Conservation (phyloP, 306 rosid species). For the Mucuna pruriens region DNA sequence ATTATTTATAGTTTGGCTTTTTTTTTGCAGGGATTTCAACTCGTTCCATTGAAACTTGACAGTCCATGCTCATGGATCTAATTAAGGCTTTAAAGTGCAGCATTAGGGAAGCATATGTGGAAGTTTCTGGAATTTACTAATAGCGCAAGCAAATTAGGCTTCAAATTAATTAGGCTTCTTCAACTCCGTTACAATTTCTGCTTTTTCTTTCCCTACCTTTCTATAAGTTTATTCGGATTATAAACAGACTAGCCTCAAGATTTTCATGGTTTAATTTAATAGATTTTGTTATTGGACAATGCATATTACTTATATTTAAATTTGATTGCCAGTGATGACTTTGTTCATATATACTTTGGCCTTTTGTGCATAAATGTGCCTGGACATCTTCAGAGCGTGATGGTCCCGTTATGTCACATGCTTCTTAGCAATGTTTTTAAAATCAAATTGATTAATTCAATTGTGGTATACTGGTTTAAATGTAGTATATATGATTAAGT, state of each 20-base stretch:
- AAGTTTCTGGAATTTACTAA: slow-evolving; percentile 38
- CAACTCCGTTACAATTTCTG: slow-evolving; percentile 15
- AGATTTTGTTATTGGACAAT: slow-evolving; percentile 36
- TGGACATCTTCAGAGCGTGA: background rate
- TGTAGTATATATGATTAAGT: background rate
- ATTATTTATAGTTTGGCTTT: background rate
- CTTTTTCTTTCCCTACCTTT: background rate
- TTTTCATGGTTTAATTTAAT: slow-evolving; percentile 42
- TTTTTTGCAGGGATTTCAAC: slow-evolving; percentile 47
- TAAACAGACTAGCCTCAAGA: slow-evolving; percentile 30
- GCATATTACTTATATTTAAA: slow-evolving; percentile 23
- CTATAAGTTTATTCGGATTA: slow-evolving; percentile 25
- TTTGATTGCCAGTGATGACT: background rate
- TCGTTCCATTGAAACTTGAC: slow-evolving; percentile 32
- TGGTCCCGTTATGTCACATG: slow-evolving; percentile 24
- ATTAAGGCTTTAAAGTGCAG: slow-evolving; percentile 25
- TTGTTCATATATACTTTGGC: slow-evolving; percentile 21
- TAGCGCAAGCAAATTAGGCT: slow-evolving; percentile 39
- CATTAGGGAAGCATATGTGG: slow-evolving; percentile 30
- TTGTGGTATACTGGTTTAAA: background rate
- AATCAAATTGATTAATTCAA: background rate
- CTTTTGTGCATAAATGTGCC: background rate
- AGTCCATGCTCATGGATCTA: slow-evolving; percentile 29
- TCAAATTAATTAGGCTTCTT: slow-evolving; percentile 38
- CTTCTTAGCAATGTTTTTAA: background rate